phyloP scores from a whole-genome alignment of 169 alveolate genomes.

The Eimeria acervulina region DNA sequence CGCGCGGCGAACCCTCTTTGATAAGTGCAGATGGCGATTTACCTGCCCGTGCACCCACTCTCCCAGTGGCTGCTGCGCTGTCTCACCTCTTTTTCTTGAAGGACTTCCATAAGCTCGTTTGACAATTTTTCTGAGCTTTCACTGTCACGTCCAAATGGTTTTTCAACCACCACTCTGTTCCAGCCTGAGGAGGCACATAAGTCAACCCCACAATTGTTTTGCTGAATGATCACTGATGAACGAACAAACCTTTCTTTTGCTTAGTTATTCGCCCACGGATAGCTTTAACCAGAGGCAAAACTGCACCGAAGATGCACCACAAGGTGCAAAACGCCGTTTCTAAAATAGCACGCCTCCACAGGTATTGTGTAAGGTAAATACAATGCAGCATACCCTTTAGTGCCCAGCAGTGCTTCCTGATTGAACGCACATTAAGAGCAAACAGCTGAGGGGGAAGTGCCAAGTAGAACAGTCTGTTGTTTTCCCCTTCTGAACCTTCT shows the following conservation, averaged over 20 bases:
- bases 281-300: background rate
- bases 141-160: conserved; percentile 88
- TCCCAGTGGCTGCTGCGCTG: background rate
- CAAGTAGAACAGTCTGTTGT: conserved; percentile 85
- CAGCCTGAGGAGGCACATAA: conserved; percentile 79
- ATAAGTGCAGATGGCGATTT: background rate
- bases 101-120: conserved; percentile 83
- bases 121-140: conserved; percentile 85
- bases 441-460: conserved; percentile 88
- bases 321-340: background rate
- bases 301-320: background rate
- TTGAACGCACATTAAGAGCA: conserved; percentile 52
- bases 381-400: conserved; percentile 58
- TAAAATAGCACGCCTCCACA: background rate
- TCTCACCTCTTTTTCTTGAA: conserved; percentile 83
- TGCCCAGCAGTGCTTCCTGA: conserved; percentile 78
- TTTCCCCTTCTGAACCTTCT: conserved; percentile 35
- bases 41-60: background rate
- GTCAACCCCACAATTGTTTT: background rate
- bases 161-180: conserved; percentile 87
- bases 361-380: background rate
- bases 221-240: background rate
- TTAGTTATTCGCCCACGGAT: background rate
- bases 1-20: background rate
- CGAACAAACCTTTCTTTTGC: background rate